Evolutionary conservation across 2,329 filamentous ascomycete genomes (phyloP).

Genomic region (Talaromyces sp.): DNA sequence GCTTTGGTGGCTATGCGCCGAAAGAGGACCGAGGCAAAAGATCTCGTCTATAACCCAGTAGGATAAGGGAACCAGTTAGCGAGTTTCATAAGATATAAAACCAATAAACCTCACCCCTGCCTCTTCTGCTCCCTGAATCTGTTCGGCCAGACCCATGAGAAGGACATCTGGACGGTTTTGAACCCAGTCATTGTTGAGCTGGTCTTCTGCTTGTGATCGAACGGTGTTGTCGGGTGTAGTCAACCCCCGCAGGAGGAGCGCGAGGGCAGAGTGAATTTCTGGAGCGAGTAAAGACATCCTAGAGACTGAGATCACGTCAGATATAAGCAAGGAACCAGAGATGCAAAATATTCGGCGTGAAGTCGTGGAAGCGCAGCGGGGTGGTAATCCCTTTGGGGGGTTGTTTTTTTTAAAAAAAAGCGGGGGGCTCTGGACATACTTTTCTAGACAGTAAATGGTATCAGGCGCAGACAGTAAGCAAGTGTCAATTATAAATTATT

Average conservation of each 20-base stretch:
- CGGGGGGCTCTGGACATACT: background rate
- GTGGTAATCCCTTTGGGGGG: background rate
- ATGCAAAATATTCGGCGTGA: slow-evolving; percentile 6
- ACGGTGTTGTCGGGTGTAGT: slow-evolving; percentile 84
- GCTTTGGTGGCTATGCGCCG: slow-evolving; percentile 87
- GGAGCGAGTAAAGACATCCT: slow-evolving; percentile 80
- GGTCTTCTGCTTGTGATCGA: slow-evolving; percentile 82
- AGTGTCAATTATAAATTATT: background rate
- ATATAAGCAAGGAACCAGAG: background rate
- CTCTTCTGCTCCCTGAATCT: slow-evolving; percentile 75
- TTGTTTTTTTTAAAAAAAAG: slow-evolving; percentile 3
- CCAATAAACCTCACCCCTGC: slow-evolving; percentile 56
- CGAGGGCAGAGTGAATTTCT: slow-evolving; percentile 79
- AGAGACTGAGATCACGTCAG: slow-evolving; percentile 17
- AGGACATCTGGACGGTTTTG: slow-evolving; percentile 75
- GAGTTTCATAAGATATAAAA: background rate
- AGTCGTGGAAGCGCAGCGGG: slow-evolving; percentile 11
- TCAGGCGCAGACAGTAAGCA: background rate
- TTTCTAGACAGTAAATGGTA: background rate
- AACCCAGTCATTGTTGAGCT: slow-evolving; percentile 88
- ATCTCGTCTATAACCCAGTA: slow-evolving; percentile 61
- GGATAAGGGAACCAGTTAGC: background rate
- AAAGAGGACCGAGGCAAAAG: slow-evolving; percentile 91
- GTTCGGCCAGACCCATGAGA: slow-evolving; percentile 90
- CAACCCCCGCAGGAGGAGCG: slow-evolving; percentile 80